Evolutionary conservation across 495 filamentous ascomycete species (phyloP), one percentile per base, ranked within the genome.

Genomic region (Pyronema domesticum): DNA sequence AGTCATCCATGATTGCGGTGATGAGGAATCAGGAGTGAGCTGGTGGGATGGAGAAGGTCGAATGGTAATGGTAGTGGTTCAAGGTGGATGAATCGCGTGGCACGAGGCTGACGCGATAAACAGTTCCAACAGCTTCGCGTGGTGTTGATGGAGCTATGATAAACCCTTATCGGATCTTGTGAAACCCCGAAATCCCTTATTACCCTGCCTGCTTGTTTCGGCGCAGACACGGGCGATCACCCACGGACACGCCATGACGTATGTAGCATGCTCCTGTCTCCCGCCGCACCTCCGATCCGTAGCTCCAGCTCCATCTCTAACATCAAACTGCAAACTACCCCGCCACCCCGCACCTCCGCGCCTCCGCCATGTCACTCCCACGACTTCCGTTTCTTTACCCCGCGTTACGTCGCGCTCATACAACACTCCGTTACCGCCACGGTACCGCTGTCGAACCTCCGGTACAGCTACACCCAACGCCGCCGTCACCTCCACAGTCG

Each of bases 381-480:
- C 73, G 84, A 60, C 72, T 89, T 35, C 78, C 78, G 3, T 87
- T 88, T 60, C 73, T 88, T 13, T 88, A 87, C 60, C 82, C 83
- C 37, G 77, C 82, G 54, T 70, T 62, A 67, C n/a, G 63, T 47
- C 11, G 66, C 66, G 43, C 62, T 67, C 17, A 53, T 68, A 15
- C 46, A 35, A 18, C 40, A 51, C 39, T 58, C 36, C 46, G 57
- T 45, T 23, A 55, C 44, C 69, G 81, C 34, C 79, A 81, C 66
- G 81, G 81, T 44, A 80, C 76, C 43, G 80, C 76, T 14, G 76
- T 83, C 14, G 79, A 83, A 53, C 81, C 79, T 40, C 56, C 70
- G 35, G 55, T 65, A 30, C 47, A 47, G 33, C 58, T 33, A 43
- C 50, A 39, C 36, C 50, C 50, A 14, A 48, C n/a, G 14, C 44